A percentile compares a stretch with the other conserved stretches of the same genome.
Conservation (phyloP, 345 rosid species). For the Raphanus raphanistrum region DNA sequence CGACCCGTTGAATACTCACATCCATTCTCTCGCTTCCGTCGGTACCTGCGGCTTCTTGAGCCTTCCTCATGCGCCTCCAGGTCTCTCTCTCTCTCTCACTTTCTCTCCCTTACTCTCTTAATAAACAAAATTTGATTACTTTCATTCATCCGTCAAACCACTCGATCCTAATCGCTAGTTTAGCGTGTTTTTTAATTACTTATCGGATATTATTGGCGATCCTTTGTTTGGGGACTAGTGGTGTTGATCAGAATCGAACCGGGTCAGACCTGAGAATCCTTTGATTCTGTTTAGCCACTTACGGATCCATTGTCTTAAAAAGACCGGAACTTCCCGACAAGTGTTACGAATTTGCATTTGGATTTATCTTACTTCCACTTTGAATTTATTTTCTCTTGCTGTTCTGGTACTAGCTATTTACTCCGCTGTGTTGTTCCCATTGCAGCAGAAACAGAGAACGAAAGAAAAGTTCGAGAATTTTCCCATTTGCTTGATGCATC, state of each 20-base stretch:
- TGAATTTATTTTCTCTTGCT: neutral
- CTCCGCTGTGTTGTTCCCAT: conserved; percentile 43
- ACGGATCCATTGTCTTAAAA: neutral
- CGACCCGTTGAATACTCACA: conserved; percentile 49
- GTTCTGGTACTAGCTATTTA: conserved; percentile 1
- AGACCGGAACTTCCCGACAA: neutral
- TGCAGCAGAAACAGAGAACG: conserved; percentile 92
- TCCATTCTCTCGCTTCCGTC: conserved; percentile 72
- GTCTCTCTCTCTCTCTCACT: too few relatives aligned
- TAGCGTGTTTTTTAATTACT: neutral
- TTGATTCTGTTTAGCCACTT: neutral
- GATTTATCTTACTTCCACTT: neutral
- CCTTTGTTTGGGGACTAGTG: neutral
- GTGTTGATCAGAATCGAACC: conserved; percentile 7
- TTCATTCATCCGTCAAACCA: neutral
- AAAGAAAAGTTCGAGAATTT: conserved; percentile 75
- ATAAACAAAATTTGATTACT: neutral
- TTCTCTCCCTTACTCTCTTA: neutral
- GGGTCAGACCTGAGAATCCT: neutral
- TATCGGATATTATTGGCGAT: neutral
- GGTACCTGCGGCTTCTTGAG: conserved; percentile 68
- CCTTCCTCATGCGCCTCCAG: conserved; percentile 84
- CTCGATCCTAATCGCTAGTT: neutral
- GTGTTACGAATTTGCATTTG: neutral
- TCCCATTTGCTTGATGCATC: conserved; percentile 64